Conservation (phyloP, 2,329 filamentous ascomycete species). For the Esteya vermicola region DNA sequence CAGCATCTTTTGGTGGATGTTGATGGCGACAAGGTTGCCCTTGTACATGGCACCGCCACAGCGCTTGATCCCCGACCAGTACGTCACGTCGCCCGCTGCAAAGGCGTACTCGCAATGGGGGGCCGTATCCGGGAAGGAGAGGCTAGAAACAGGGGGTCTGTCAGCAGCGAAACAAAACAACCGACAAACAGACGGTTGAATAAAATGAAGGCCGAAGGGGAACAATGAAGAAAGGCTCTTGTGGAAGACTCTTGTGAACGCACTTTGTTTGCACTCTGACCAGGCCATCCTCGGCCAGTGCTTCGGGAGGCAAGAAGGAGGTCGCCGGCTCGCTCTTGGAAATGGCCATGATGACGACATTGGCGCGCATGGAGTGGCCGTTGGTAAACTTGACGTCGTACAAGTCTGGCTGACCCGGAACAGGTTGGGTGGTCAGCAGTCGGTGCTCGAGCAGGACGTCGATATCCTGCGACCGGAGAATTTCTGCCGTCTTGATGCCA, state of each 20-base stretch:
- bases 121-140: conserved; percentile 37
- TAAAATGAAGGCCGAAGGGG: too few species aligned
- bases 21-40: conserved; percentile 51
- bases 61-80: conserved; percentile 69
- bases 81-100: conserved; percentile 53
- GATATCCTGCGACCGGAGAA: conserved; percentile 49
- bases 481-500: conserved; percentile 44
- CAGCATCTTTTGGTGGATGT: conserved; percentile 51
- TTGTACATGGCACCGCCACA: conserved; percentile 64
- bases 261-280: conserved; percentile 47
- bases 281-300: conserved; percentile 49
- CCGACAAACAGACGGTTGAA: too few species aligned
- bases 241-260: too few species aligned
- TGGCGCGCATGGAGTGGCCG: conserved; percentile 43
- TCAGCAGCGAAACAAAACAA: neutral
- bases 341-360: conserved; percentile 55
- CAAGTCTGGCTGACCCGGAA: conserved; percentile 24
- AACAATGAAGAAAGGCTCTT: too few species aligned
- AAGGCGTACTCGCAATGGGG: conserved; percentile 49
- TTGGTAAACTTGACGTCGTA: conserved; percentile 42
- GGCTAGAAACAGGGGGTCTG: conserved; percentile 21
- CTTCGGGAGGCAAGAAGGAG: conserved; percentile 41
- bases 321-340: conserved; percentile 50
- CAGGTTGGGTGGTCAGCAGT: conserved; percentile 31
- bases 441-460: conserved; percentile 49